Percentiles rank a stretch among this genome's conserved stretches.
These are phyloP conservation scores for Trichoderma lentiforme DNA, from an alignment of 2,329 filamentous ascomycete species.

Conservation along the genomic window DNA sequence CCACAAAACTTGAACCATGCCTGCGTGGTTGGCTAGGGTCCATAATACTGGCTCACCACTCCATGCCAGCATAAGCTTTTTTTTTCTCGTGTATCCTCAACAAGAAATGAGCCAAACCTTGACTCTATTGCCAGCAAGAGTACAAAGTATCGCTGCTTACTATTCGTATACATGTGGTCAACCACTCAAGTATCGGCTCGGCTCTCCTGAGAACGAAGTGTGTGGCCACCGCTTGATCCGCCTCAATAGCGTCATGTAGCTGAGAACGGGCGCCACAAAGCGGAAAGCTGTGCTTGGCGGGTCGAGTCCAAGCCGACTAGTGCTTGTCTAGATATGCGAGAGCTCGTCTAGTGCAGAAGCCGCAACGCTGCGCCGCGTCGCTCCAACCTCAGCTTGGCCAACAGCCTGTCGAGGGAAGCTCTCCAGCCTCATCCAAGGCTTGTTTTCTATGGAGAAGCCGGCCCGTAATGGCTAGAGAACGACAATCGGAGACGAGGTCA, in stretches of 20 bases:
- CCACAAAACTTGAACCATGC: neutral
- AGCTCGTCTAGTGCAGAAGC: neutral
- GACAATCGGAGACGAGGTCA: neutral
- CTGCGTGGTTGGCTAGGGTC: neutral
- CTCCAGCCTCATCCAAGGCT: neutral
- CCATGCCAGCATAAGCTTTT: neutral
- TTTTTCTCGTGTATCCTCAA: neutral
- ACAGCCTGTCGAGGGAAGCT: neutral
- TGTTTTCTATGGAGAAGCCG: neutral
- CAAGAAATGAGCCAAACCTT: neutral
- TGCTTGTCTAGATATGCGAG: neutral
- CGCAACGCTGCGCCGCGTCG: slow-evolving; percentile 10
- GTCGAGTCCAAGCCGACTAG: neutral
- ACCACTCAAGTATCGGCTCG: neutral
- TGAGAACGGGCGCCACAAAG: neutral
- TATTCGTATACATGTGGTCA: neutral
- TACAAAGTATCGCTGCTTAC: neutral
- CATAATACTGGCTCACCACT: neutral
- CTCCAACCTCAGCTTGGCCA: slow-evolving; percentile 4
- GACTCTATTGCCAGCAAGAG: neutral
- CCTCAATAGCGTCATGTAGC: neutral
- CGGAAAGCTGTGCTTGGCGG: slow-evolving; percentile 1
- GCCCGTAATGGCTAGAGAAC: neutral
- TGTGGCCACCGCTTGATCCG: slow-evolving; percentile 1
- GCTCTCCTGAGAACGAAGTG: neutral